Evolutionary conservation across 768 basidiomycete genomes (phyloP).

Genomic region (Fistulinella prunicolor): DNA sequence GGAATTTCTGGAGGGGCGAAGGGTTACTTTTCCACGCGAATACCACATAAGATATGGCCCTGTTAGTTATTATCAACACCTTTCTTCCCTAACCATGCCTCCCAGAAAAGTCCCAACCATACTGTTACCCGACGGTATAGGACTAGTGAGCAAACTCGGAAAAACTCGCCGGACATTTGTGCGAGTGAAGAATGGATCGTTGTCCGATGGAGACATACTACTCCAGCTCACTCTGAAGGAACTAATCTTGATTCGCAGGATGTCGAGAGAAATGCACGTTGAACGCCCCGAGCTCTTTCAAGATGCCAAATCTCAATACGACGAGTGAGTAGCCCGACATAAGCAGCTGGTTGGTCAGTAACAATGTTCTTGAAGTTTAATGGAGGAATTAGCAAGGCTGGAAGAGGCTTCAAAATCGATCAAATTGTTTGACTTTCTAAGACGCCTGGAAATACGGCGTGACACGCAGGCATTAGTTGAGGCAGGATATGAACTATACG

Average conservation of each 20-base stretch:
- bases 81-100: too few species aligned
- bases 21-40: too few species aligned
- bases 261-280: neutral
- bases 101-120: too few species aligned
- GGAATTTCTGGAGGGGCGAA: too few species aligned
- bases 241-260: slow-evolving; percentile 1
- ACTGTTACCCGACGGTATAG: too few species aligned
- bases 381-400: neutral
- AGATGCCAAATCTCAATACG: slow-evolving; percentile 1
- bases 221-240: slow-evolving; percentile 10
- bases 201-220: slow-evolving; percentile 2
- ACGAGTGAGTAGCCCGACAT: neutral
- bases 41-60: too few species aligned
- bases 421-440: neutral
- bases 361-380: neutral
- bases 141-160: too few species aligned
- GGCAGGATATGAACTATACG: neutral
- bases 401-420: neutral
- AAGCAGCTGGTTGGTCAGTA: neutral
- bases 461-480: neutral
- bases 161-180: too few species aligned
- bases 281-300: neutral
- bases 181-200: neutral
- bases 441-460: neutral
- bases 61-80: too few species aligned